phyloP scores from a whole-genome alignment of 2,329 filamentous ascomycete species.

The Colletotrichum noveboracense region DNA sequence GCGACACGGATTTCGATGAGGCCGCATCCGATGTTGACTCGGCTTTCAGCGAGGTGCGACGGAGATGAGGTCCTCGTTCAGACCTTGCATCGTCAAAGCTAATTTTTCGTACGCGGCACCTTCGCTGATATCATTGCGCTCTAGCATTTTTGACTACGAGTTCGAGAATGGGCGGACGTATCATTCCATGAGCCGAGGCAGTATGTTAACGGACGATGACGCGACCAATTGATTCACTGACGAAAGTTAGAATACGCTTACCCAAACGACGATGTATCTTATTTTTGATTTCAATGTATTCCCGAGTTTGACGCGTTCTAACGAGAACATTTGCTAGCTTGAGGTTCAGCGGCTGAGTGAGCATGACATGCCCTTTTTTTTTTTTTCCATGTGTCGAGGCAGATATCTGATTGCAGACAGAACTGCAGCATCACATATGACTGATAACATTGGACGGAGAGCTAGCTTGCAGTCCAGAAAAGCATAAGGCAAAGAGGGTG shows the following conservation, averaged over 20 bases:
- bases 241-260: conserved; percentile 26
- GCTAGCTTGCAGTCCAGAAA: conserved; percentile 29
- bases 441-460: conserved; percentile 34
- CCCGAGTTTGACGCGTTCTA: background rate
- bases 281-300: no score
- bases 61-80: background rate
- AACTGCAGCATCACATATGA: conserved; percentile 41
- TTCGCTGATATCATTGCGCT: conserved; percentile 8
- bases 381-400: background rate
- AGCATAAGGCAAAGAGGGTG: conserved; percentile 29
- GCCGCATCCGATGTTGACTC: background rate
- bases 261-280: conserved; percentile 29
- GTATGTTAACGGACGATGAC: background rate
- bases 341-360: conserved; percentile 33
- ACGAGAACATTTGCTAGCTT: conserved; percentile 14
- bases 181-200: conserved; percentile 29
- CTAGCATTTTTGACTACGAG: conserved; percentile 39
- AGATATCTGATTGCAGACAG: conserved; percentile 9
- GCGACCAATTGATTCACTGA: background rate
- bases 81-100: background rate
- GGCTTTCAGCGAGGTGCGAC: background rate
- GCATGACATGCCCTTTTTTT: background rate
- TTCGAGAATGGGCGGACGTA: conserved; percentile 42
- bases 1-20: background rate
- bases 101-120: background rate